Conservation (phyloP, 1,284 basidiomycete species). For the Austroboletus niveus region DNA sequence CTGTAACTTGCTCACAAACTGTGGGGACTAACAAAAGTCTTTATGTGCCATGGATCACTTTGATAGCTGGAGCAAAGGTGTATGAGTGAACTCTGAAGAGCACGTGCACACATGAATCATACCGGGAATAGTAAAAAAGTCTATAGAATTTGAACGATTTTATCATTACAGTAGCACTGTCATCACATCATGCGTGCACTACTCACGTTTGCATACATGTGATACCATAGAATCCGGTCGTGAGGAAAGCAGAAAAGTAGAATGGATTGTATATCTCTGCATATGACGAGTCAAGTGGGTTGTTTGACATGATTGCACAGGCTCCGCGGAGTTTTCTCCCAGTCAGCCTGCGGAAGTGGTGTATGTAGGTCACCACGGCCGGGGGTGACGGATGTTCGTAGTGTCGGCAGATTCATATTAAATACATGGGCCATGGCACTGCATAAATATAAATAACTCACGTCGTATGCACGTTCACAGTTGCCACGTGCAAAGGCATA, state of each 20-base stretch:
- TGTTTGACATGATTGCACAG: neutral
- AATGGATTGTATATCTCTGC: neutral
- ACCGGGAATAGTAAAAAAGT: slow-evolving; percentile 19
- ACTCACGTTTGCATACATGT: slow-evolving; percentile 18
- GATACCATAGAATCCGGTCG: slow-evolving; percentile 10
- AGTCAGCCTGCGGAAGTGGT: too few species aligned
- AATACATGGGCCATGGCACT: too few species aligned
- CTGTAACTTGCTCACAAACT: too few species aligned
- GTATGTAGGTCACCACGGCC: too few species aligned
- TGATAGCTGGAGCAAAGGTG: slow-evolving; percentile 4
- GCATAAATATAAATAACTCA: too few species aligned
- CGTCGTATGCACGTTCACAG: too few species aligned
- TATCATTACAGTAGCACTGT: too few species aligned
- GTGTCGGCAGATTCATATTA: too few species aligned
- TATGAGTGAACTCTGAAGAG: neutral
- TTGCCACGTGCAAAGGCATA: too few species aligned
- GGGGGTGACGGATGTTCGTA: too few species aligned
- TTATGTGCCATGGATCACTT: slow-evolving; percentile 3
- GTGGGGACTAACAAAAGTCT: slow-evolving; percentile 11
- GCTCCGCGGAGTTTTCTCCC: too few species aligned
- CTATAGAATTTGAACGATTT: neutral
- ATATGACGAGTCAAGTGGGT: neutral
- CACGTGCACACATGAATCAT: neutral
- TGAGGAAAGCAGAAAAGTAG: slow-evolving; percentile 5
- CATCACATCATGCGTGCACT: too few species aligned